phyloP scores from a whole-genome alignment of 257 asterid genomes.

The Hygrophila difformis region DNA sequence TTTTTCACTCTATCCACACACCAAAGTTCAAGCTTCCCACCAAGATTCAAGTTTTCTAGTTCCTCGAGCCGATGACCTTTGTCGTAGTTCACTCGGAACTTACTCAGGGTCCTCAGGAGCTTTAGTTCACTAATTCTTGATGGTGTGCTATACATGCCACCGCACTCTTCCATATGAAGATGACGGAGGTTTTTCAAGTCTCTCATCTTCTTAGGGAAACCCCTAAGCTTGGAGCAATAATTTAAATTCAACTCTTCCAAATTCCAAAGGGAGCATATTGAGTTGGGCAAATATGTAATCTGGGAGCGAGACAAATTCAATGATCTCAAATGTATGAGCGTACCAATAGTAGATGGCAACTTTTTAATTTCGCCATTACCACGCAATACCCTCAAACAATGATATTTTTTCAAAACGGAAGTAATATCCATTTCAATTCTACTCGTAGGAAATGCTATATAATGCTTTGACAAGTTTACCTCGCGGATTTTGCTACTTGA shows the following conservation, averaged over 20 bases:
- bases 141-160: conserved; percentile 12
- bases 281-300: conserved; percentile 14
- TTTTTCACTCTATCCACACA: conserved; percentile 19
- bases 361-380: not conserved
- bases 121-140: conserved; percentile 17
- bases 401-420: too few relatives aligned
- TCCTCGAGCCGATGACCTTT: too few relatives aligned
- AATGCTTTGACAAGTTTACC: not conserved
- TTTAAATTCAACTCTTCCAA: conserved; percentile 21
- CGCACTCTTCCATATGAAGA: not conserved
- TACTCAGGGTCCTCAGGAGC: conserved; percentile 17
- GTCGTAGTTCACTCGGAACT: conserved; percentile 13
- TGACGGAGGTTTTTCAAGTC: too few relatives aligned
- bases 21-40: conserved; percentile 12
- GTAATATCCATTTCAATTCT: conserved; percentile 1
- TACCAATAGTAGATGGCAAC: conserved; percentile 12
- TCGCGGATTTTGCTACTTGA: conserved; percentile 2
- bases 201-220: conserved; percentile 21
- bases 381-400: conserved; percentile 9
- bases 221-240: conserved; percentile 1
- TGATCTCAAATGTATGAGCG: conserved; percentile 21
- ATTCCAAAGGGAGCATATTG: conserved; percentile 25
- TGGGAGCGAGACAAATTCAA: conserved; percentile 15
- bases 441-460: conserved; percentile 13
- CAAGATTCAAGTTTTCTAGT: conserved; percentile 18